These are phyloP conservation scores for Asclepias syriaca DNA, from an alignment of 257 asterid genomes.

Conservation along the genomic window DNA sequence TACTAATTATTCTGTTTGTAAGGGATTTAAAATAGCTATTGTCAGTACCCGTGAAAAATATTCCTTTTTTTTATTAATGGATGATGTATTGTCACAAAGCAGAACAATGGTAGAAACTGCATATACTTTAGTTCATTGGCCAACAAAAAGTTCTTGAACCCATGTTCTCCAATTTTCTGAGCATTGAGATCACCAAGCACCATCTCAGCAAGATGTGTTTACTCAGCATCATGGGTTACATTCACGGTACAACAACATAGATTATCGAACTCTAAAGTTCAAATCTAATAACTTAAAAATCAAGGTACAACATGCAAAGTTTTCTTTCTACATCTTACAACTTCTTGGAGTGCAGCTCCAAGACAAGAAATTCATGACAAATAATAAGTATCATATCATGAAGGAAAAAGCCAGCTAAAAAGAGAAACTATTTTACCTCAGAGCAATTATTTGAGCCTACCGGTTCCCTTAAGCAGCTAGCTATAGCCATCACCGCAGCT, in stretches of 20 bases:
- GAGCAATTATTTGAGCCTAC: slow-evolving; percentile 66
- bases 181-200: neutral
- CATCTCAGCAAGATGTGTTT: neutral
- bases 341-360: slow-evolving; percentile 1
- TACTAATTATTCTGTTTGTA: neutral
- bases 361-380: neutral
- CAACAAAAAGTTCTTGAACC: neutral
- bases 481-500: slow-evolving; percentile 82
- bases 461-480: slow-evolving; percentile 79
- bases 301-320: neutral
- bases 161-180: neutral
- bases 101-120: neutral
- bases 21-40: neutral
- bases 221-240: neutral
- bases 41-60: neutral
- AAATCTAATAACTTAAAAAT: neutral
- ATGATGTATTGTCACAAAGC: neutral
- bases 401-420: slow-evolving; percentile 4
- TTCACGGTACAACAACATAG: neutral
- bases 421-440: slow-evolving; percentile 39
- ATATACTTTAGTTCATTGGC: neutral
- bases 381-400: neutral
- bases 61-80: neutral
- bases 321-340: too few relatives aligned
- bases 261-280: neutral